phyloP scores from a whole-genome alignment of 192 early-diverging fungal species.

The Ambispora gerdemannii region DNA sequence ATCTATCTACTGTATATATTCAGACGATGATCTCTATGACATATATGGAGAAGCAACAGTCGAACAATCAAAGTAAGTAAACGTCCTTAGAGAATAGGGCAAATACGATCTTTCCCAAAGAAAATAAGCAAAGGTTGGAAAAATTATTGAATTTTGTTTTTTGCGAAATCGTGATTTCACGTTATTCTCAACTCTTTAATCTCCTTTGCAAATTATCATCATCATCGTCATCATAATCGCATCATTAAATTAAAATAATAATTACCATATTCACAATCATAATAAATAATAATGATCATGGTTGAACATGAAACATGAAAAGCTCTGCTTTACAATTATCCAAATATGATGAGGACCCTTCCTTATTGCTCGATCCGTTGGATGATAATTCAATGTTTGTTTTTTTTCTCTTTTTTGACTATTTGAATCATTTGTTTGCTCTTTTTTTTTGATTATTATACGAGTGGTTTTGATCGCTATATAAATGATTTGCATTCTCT shows the following conservation, averaged over 20 bases:
- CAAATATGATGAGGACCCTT: background rate
- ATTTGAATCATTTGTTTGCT: too few relatives aligned
- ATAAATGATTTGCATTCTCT: too few relatives aligned
- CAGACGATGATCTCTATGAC: constrained; percentile 28
- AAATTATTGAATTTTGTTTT: background rate
- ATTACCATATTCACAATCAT: too few relatives aligned
- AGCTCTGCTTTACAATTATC: background rate
- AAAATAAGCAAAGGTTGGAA: too few relatives aligned
- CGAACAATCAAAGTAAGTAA: background rate
- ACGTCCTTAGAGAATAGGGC: background rate
- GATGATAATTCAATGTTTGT: background rate
- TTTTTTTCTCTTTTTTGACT: background rate
- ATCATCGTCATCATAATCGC: too few relatives aligned
- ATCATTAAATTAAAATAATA: too few relatives aligned
- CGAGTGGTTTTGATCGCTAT: too few relatives aligned
- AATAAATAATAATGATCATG: too few relatives aligned
- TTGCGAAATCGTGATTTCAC: background rate
- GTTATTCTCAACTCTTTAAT: background rate
- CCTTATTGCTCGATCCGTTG: background rate
- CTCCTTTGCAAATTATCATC: too few relatives aligned
- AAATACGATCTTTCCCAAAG: background rate
- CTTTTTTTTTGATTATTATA: too few relatives aligned
- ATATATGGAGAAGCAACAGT: constrained; percentile 16
- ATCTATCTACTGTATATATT: too few relatives aligned
- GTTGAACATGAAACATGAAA: background rate